These are phyloP conservation scores for Cymbidium sinense DNA, from an alignment of 106 monocot species.

Conservation along the genomic window DNA sequence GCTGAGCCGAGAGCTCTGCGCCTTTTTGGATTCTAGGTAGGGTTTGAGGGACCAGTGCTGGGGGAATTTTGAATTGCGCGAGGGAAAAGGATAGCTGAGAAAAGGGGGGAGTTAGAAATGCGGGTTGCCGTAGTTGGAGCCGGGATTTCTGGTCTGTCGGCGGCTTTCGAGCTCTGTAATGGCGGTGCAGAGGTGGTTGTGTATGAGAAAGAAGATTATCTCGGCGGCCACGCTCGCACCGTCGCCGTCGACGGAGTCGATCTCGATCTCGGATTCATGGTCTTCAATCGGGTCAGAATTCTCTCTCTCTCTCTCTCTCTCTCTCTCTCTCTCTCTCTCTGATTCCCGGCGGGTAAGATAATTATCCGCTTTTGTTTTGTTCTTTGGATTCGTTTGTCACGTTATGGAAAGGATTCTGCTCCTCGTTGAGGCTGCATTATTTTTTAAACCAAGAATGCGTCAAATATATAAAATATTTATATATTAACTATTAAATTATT, in stretches of 20 bases:
- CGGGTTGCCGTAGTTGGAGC: slow-evolving; percentile 72
- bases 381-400: too few relatives aligned
- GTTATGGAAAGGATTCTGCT: too few relatives aligned
- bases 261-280: slow-evolving; percentile 83
- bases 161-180: slow-evolving; percentile 47
- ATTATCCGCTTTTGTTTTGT: too few relatives aligned
- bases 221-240: slow-evolving; percentile 65
- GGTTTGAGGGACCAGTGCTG: background rate
- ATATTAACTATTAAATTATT: too few relatives aligned
- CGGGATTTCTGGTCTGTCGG: slow-evolving; percentile 53
- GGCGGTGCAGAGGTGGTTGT: slow-evolving; percentile 53
- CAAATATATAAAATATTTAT: too few relatives aligned
- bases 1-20: background rate
- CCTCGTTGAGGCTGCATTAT: too few relatives aligned
- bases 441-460: too few relatives aligned
- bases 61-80: background rate
- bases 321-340: too few relatives aligned
- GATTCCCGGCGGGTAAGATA: background rate
- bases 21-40: background rate
- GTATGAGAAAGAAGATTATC: slow-evolving; percentile 66
- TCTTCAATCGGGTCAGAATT: slow-evolving; percentile 58
- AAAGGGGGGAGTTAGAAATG: slow-evolving; percentile 15
- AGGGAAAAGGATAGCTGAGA: background rate
- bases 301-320: too few relatives aligned
- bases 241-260: slow-evolving; percentile 49